A percentile compares a stretch with the other conserved stretches of the same genome.
Conservation (phyloP, 768 basidiomycete species). For the Mrakia hoshinonis region DNA sequence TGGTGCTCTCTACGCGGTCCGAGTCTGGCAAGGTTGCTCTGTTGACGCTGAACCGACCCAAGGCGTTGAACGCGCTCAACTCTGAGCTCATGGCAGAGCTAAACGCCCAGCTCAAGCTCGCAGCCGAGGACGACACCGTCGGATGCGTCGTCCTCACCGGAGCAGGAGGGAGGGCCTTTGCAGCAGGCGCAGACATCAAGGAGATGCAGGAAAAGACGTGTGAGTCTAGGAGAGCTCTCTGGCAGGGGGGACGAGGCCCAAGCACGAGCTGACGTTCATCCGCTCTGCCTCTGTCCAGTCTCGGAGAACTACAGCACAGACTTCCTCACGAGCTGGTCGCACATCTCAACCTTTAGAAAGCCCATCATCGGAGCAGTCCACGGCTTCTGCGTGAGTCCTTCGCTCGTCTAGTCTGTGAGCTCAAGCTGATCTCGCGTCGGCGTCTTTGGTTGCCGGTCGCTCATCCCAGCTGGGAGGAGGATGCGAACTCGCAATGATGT, state of each 20-base stretch:
- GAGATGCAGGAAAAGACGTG: conserved; percentile 97
- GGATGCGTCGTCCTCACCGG: conserved; percentile 88
- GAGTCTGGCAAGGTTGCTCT: conserved; percentile 43
- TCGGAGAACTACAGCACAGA: conserved; percentile 77
- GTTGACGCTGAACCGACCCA: conserved; percentile 80
- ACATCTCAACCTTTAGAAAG: conserved; percentile 65
- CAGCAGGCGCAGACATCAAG: conserved; percentile 96
- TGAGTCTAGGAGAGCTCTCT: conserved; percentile 44
- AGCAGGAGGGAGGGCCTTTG: conserved; percentile 74
- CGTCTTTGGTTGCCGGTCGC: neutral
- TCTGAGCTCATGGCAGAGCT: conserved; percentile 72
- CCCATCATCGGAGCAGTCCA: conserved; percentile 94
- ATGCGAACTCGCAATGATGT: conserved; percentile 88
- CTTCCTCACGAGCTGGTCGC: conserved; percentile 73
- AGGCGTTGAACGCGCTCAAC: conserved; percentile 79
- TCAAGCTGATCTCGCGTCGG: neutral
- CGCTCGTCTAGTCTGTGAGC: no score
- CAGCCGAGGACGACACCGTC: conserved; percentile 61
- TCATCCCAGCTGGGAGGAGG: conserved; percentile 77
- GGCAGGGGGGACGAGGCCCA: neutral
- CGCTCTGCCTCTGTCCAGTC: conserved; percentile 45
- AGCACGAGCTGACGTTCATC: neutral
- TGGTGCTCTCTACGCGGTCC: conserved; percentile 24
- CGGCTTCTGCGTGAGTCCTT: conserved; percentile 64
- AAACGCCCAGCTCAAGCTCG: conserved; percentile 62